These are phyloP conservation scores for Carex scoparia DNA, from an alignment of 176 grass and related monocot genomes.

Conservation along the genomic window DNA sequence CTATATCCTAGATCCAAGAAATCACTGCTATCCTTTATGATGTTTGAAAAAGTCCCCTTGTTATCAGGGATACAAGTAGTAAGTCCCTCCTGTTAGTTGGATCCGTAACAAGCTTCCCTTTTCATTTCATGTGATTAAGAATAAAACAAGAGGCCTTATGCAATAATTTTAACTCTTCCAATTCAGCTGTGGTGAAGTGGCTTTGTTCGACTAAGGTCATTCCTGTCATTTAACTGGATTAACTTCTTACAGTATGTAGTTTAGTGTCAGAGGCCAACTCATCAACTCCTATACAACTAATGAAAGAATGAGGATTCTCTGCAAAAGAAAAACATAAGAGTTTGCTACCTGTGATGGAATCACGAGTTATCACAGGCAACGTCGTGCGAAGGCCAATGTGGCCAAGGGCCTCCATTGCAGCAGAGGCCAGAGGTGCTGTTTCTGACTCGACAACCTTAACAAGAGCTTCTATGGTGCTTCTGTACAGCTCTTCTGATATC, in stretches of 20 bases:
- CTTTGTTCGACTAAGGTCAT: background rate
- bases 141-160: slow-evolving; percentile 11
- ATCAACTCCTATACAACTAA: background rate
- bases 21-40: background rate
- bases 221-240: background rate
- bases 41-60: background rate
- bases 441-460: slow-evolving; percentile 70
- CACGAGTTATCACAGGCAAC: slow-evolving; percentile 46
- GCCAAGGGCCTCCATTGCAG: slow-evolving; percentile 88
- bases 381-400: slow-evolving; percentile 64
- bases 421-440: slow-evolving; percentile 52
- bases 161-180: background rate
- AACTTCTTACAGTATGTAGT: background rate
- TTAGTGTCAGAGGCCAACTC: background rate
- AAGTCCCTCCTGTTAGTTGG: background rate
- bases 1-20: slow-evolving; percentile 4
- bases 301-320: background rate
- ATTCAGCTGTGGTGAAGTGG: background rate
- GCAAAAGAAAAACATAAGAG: background rate
- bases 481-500: slow-evolving; percentile 59
- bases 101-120: background rate
- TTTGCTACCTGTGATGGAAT: slow-evolving; percentile 57
- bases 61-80: background rate
- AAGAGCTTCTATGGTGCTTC: slow-evolving; percentile 50
- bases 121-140: background rate